Conservation (phyloP, 768 basidiomycete species). For the Lentinula sp. region DNA sequence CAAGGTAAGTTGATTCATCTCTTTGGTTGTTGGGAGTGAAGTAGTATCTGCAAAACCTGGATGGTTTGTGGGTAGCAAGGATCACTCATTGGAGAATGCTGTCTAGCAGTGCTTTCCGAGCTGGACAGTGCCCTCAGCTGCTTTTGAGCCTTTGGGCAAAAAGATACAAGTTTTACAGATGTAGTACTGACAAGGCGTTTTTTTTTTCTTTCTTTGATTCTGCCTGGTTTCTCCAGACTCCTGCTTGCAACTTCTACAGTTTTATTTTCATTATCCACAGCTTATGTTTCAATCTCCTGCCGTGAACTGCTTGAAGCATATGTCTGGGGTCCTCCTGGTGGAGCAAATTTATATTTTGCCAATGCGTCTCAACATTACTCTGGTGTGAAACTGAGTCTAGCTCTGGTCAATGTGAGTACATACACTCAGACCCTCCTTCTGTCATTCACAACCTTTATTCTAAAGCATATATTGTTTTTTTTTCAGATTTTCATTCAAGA, state of each 20-base stretch:
- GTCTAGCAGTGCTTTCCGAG: no score
- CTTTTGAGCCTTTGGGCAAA: no score
- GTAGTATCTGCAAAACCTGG: no score
- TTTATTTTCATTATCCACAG: background rate
- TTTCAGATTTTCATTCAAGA: background rate
- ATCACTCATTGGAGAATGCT: no score
- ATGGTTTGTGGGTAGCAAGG: no score
- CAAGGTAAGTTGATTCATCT: background rate
- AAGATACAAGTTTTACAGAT: no score
- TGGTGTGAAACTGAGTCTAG: background rate
- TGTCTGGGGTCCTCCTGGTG: background rate
- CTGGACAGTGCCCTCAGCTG: no score
- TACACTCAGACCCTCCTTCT: no score
- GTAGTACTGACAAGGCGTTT: background rate
- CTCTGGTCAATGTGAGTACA: background rate
- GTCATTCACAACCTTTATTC: no score
- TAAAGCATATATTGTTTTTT: background rate
- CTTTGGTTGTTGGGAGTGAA: no score
- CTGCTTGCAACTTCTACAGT: background rate
- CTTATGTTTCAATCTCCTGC: background rate
- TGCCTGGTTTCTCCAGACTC: background rate
- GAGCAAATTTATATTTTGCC: background rate
- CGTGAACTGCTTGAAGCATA: background rate
- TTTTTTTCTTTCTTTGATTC: background rate
- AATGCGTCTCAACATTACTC: background rate